Conservation (phyloP, 2,329 filamentous ascomycete species). For the Verticillium klebahnii region DNA sequence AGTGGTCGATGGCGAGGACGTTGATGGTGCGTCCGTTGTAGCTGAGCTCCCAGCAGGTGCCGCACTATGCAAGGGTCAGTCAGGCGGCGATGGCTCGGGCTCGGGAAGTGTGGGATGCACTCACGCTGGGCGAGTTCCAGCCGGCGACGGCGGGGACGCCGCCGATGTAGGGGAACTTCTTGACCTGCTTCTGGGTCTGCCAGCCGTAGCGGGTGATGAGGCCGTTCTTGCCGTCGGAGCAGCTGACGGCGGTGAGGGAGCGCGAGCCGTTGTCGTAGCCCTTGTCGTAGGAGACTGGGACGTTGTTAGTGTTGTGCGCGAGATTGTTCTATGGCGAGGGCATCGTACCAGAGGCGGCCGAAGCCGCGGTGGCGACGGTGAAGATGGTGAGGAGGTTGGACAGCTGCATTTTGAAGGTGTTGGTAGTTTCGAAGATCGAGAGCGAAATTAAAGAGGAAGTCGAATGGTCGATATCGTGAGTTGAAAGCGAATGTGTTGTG, state of each 20-base stretch:
- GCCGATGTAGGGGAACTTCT: conserved; percentile 50
- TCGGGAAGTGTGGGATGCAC: conserved; percentile 5
- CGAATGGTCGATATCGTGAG: not conserved
- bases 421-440: conserved; percentile 2
- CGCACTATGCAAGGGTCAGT: conserved; percentile 36
- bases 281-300: conserved; percentile 62
- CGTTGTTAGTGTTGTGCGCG: conserved; percentile 7
- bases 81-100: not conserved
- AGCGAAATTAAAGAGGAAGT: not conserved
- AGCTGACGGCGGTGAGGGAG: conserved; percentile 54
- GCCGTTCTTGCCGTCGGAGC: conserved; percentile 65
- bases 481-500: not conserved
- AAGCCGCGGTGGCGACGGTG: conserved; percentile 28
- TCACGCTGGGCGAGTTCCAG: conserved; percentile 47
- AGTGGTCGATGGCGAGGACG: conserved; percentile 52
- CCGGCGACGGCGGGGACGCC: conserved; percentile 44
- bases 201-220: conserved; percentile 59
- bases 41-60: conserved; percentile 53
- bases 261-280: conserved; percentile 61
- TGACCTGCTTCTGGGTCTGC: conserved; percentile 47
- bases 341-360: conserved; percentile 26
- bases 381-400: conserved; percentile 34
- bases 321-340: not conserved
- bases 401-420: conserved; percentile 37
- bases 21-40: conserved; percentile 48